These are phyloP conservation scores for Rauvolfia tetraphylla DNA, from an alignment of 257 asterid genomes.

Conservation along the genomic window DNA sequence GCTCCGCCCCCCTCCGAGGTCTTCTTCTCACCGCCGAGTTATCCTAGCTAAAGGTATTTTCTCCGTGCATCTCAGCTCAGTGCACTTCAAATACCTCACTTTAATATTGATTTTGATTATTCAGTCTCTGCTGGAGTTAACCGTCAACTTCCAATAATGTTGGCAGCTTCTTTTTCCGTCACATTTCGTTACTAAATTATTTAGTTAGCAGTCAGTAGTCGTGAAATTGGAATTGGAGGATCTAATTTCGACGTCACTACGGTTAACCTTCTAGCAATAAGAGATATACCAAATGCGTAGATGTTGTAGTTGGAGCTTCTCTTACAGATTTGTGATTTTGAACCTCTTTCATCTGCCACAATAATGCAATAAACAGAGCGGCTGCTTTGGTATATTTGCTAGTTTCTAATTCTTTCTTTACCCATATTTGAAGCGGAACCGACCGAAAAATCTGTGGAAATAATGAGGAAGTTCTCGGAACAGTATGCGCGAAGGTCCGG, in stretches of 20 bases:
- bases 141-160: not conserved
- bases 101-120: not conserved
- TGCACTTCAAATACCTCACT: not conserved
- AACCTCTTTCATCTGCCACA: not conserved
- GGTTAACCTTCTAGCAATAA: not conserved
- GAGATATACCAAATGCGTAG: not conserved
- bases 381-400: not conserved
- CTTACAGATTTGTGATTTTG: not conserved
- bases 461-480: slow-evolving; percentile 98
- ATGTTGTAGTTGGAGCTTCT: not conserved
- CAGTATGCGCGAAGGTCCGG: slow-evolving; percentile 91
- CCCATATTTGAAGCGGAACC: slow-evolving; percentile 59
- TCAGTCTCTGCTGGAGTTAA: not conserved
- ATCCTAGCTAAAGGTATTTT: slow-evolving; percentile 53
- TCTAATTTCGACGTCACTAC: not conserved
- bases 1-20: slow-evolving; percentile 34
- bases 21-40: slow-evolving; percentile 39
- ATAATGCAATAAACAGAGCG: not conserved
- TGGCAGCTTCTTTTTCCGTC: not conserved
- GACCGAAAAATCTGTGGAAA: slow-evolving; percentile 82
- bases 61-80: too few species aligned
- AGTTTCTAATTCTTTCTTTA: not conserved
- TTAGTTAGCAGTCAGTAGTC: too few species aligned
- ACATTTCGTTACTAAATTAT: too few species aligned
- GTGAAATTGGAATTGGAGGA: not conserved